Evolutionary conservation across 352 stramenopile genomes (phyloP).

Genomic region (Phytophthora macrochlamydospora): DNA sequence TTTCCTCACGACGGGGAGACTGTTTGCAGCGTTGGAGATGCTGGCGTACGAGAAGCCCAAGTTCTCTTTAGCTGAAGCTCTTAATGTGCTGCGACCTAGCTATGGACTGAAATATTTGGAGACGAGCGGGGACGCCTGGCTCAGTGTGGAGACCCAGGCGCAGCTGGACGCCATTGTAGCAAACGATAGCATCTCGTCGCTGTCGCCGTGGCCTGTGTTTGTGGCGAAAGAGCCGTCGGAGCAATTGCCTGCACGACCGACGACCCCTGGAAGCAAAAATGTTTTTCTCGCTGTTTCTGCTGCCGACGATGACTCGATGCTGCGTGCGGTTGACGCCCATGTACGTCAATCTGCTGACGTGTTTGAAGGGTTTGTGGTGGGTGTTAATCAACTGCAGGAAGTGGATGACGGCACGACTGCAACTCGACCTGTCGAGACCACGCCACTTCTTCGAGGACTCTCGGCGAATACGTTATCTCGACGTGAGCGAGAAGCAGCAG

Average conservation of each 20-base stretch:
- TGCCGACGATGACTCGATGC: constrained; percentile 74
- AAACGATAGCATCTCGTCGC: constrained; percentile 57
- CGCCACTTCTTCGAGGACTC: constrained; percentile 54
- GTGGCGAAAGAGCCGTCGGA: constrained; percentile 64
- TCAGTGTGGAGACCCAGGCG: constrained; percentile 82
- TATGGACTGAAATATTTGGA: constrained; percentile 81
- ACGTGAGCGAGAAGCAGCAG: constrained; percentile 20
- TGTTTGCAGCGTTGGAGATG: constrained; percentile 86
- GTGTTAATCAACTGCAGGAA: constrained; percentile 76
- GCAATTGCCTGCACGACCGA: constrained; percentile 10
- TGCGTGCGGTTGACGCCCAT: constrained; percentile 69
- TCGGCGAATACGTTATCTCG: constrained; percentile 25
- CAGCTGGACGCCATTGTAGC: constrained; percentile 64
- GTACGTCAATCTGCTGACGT: constrained; percentile 47
- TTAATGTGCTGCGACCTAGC: constrained; percentile 79
- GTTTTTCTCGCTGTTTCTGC: constrained; percentile 81
- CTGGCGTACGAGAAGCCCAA: constrained; percentile 84
- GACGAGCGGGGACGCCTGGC: constrained; percentile 65
- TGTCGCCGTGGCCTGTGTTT: constrained; percentile 82
- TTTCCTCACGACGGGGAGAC: constrained; percentile 68
- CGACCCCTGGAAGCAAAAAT: constrained; percentile 55
- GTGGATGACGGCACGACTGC: constrained; percentile 15
- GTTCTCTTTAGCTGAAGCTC: constrained; percentile 83
- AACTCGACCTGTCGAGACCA: constrained; percentile 50
- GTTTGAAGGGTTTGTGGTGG: constrained; percentile 86